A percentile compares a stretch with the other conserved stretches of the same genome.
Conservation (phyloP, 352 stramenopile genomes). For the Phytophthora crassamura region DNA sequence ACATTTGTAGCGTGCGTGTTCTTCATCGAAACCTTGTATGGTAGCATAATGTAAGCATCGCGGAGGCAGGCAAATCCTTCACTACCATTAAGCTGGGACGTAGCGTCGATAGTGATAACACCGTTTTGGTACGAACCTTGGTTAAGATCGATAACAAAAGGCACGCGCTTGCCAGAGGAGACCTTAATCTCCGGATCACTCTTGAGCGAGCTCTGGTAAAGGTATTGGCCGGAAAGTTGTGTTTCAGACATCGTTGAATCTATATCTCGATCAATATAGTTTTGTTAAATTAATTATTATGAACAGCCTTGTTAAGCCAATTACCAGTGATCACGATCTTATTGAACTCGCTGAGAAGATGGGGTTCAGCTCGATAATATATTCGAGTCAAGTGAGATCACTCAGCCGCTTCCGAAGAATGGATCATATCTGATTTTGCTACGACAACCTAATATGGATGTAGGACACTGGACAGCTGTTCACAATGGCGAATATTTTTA, state of each 20-base stretch:
- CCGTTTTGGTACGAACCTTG: constrained; percentile 3
- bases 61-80: constrained; percentile 1
- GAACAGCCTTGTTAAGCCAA: too few species aligned
- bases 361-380: background rate
- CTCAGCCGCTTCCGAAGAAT: background rate
- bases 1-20: background rate
- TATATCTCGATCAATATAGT: too few species aligned
- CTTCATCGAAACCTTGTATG: constrained; percentile 19
- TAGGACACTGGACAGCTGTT: constrained; percentile 2
- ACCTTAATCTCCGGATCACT: too few species aligned
- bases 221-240: too few species aligned
- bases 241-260: too few species aligned
- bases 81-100: background rate
- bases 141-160: constrained; percentile 8
- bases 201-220: too few species aligned
- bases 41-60: constrained; percentile 7
- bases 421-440: constrained; percentile 10
- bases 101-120: constrained; percentile 9
- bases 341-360: too few species aligned
- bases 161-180: too few species aligned
- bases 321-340: too few species aligned
- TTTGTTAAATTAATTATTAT: too few species aligned
- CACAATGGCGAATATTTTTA: constrained; percentile 3
- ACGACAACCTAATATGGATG: background rate
- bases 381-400: background rate